phyloP scores from a whole-genome alignment of 768 basidiomycete genomes.

The Multifurca ochricompacta region DNA sequence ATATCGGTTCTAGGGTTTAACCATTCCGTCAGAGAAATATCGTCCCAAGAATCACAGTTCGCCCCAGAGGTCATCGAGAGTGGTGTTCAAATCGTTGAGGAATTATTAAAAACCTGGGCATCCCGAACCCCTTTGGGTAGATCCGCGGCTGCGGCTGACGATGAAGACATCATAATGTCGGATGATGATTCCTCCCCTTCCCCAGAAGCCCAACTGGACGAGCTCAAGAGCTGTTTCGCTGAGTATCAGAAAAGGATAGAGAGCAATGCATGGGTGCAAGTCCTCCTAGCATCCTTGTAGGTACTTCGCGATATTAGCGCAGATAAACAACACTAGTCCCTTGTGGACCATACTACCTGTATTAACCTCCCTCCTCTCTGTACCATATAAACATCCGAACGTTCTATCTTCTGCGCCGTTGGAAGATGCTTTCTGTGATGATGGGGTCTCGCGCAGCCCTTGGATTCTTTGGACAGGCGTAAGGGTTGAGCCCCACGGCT shows the following conservation, averaged over 20 bases:
- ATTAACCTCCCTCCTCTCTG: neutral
- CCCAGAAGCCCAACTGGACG: conserved; percentile 32
- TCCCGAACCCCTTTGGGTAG: conserved; percentile 22
- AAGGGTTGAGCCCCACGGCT: too few species aligned
- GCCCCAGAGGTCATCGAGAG: conserved; percentile 59
- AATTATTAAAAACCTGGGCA: conserved; percentile 67
- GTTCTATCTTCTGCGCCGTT: neutral
- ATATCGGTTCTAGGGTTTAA: neutral
- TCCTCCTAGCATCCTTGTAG: conserved; percentile 41
- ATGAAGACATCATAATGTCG: conserved; percentile 43
- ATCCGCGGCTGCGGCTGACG: conserved; percentile 30
- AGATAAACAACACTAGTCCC: neutral
- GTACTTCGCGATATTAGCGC: neutral
- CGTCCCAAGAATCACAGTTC: conserved; percentile 36
- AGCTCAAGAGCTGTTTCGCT: conserved; percentile 54
- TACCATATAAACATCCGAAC: neutral
- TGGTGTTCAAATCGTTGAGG: conserved; percentile 74
- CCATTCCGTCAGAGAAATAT: conserved; percentile 21
- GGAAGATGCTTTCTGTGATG: too few species aligned
- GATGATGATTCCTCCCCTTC: conserved; percentile 36
- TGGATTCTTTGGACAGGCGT: too few species aligned
- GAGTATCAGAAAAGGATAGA: conserved; percentile 64
- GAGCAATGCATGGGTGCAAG: conserved; percentile 69
- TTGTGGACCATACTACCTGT: neutral
- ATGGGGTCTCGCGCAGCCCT: too few species aligned